Evolutionary conservation across 345 rosid species (phyloP).

Genomic region (Pistacia vera): DNA sequence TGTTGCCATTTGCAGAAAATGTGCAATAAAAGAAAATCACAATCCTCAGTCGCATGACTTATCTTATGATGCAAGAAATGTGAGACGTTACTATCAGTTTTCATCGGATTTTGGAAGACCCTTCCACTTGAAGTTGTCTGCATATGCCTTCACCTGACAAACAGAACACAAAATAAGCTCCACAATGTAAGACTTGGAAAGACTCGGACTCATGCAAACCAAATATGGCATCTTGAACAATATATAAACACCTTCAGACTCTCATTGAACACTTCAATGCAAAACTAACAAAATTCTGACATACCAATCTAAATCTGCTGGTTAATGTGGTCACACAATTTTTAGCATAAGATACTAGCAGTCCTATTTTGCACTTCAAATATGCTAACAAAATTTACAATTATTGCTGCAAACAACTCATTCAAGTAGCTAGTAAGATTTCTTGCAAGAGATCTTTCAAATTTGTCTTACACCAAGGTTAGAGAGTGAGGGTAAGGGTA

Average conservation of each 20-base stretch:
- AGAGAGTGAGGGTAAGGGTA: no score
- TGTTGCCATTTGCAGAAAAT: conserved; percentile 16
- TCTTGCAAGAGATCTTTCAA: no score
- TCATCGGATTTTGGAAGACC: conserved; percentile 54
- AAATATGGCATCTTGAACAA: background rate
- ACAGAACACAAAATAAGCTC: background rate
- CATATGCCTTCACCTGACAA: conserved; percentile 70
- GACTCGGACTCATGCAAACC: no score
- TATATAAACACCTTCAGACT: background rate
- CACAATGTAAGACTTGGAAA: background rate
- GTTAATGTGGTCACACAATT: background rate
- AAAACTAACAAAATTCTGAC: background rate
- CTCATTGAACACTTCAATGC: conserved; percentile 7
- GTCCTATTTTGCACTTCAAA: background rate
- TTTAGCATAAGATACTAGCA: background rate
- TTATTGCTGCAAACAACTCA: background rate
- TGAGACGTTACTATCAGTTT: conserved; percentile 25
- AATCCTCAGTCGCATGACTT: conserved; percentile 12
- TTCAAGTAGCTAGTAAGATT: background rate
- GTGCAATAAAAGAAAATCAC: conserved; percentile 19
- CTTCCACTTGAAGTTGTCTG: conserved; percentile 97
- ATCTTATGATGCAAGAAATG: background rate
- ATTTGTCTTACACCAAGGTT: no score
- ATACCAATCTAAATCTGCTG: conserved; percentile 6
- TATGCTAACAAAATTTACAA: background rate